Percentiles rank a stretch among this genome's conserved stretches.
These are phyloP conservation scores for Sugiyamaella paludigena DNA, from an alignment of 1,139 yeast genomes.

Conservation along the genomic window DNA sequence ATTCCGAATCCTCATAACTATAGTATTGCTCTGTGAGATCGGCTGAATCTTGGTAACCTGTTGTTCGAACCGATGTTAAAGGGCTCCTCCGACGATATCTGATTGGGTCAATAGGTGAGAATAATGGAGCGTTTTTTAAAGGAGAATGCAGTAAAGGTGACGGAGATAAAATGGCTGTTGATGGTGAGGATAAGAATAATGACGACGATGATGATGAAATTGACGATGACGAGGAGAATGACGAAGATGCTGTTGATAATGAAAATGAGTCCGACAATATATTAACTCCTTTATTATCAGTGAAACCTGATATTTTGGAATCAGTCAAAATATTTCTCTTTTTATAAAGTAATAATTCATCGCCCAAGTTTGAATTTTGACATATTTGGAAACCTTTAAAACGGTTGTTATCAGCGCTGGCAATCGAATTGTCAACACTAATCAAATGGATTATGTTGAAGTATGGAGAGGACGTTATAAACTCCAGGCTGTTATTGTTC, in stretches of 20 bases:
- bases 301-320: no score
- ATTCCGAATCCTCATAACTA: conserved; percentile 13
- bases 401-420: not conserved
- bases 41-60: conserved; percentile 12
- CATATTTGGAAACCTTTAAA: not conserved
- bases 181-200: not conserved
- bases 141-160: not conserved
- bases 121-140: not conserved
- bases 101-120: not conserved
- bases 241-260: no score
- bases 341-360: conserved; percentile 17
- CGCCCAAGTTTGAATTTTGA: conserved; percentile 9
- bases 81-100: conserved; percentile 3
- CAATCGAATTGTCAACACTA: conserved; percentile 1
- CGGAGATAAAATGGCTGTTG: not conserved
- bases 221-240: no score
- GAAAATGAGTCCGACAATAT: no score
- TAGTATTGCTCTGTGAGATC: conserved; percentile 4
- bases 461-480: conserved; percentile 13
- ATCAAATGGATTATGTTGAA: conserved; percentile 16
- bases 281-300: no score
- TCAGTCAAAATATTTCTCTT: no score
- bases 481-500: conserved; percentile 6
- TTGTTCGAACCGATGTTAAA: not conserved
- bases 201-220: no score